Evolutionary conservation across 2,329 filamentous ascomycete genomes (phyloP), one percentile per base, ranked within the genome.

Genomic region (Colletotrichum euphorbiae): DNA sequence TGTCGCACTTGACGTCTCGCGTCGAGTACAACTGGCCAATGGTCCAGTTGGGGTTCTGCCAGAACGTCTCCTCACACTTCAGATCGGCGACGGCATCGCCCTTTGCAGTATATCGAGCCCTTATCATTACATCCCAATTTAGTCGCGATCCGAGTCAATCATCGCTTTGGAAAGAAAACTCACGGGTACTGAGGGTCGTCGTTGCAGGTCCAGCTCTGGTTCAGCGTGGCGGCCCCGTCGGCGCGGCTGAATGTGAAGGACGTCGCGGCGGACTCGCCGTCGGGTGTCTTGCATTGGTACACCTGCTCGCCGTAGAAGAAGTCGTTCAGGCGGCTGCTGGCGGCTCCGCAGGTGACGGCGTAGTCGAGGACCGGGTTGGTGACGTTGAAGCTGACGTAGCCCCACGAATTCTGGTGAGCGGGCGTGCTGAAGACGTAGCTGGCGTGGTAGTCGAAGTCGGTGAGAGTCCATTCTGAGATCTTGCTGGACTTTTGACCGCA

Each of bases 171-270:
- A 13, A 40, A 19, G 13, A 5, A 19, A 7, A 64, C 69, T 68
- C 17, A 71, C 69, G 69, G 69, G n/a, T 57, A 71, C 42, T 59
- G 36, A 15, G 69, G 68, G 66, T 84, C 81, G 33, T 81, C 80
- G 50, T 72, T 70, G 75, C 85, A 87, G 8, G 70, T 72, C 84
- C 85, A 87, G 3, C 78, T 82, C 77, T 87, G 84, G 75, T 83
- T 83, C 69, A 86, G 68, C 38, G 74, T 71, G 55, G 87, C 73
- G 59, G 75, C 67, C 6, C 75, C 73, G 31, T 71, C 71, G 4
- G 81, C 76, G 12, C 77, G 73, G 73, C 73, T 79, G 70, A 80
- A 87, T 59, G 77, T 77, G 69, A 87, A 87, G 0, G 74, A 78
- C 3, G 79, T 80, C 51, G 74, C 72, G 28, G 76, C 74, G 59